Evolutionary conservation across 129 eudicot genomes (phyloP).

Genomic region (Ambrosia trifida): DNA sequence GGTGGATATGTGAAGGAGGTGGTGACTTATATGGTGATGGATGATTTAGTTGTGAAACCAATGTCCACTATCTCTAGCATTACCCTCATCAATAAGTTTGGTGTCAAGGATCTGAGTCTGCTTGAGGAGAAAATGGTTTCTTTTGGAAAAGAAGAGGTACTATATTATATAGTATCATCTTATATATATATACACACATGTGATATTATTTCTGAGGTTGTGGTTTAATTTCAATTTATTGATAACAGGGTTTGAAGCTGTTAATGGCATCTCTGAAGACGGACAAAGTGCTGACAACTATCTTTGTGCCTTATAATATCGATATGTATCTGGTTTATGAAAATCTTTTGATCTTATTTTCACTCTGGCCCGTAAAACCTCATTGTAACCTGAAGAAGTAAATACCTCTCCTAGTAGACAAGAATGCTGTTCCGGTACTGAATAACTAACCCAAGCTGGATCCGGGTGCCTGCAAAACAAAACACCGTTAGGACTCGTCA

Average conservation of each 20-base stretch:
- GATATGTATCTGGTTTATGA: neutral
- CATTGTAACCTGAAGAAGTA: too few relatives aligned
- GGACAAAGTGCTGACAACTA: slow-evolving; percentile 13
- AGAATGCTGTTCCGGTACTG: too few relatives aligned
- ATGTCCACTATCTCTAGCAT: slow-evolving; percentile 20
- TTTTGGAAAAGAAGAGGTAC: slow-evolving; percentile 15
- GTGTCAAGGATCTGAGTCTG: neutral
- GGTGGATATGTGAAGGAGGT: slow-evolving; percentile 9
- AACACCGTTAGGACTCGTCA: too few relatives aligned
- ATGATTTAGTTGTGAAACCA: slow-evolving; percentile 26
- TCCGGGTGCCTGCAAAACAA: too few relatives aligned
- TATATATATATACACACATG: neutral
- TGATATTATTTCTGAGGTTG: too few relatives aligned
- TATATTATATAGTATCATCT: neutral
- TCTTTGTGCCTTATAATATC: slow-evolving; percentile 3
- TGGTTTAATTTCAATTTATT: neutral
- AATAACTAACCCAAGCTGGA: too few relatives aligned
- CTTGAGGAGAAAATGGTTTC: slow-evolving; percentile 15
- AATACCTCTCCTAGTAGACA: too few relatives aligned
- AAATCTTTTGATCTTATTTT: neutral
- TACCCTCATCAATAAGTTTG: neutral
- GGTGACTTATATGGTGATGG: slow-evolving; percentile 26
- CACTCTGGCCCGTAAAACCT: neutral
- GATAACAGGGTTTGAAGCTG: slow-evolving; percentile 4
- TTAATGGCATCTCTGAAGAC: slow-evolving; percentile 16